Base-by-base conservation (phyloP, 1,284 basidiomycete genomes). In the Tranzscheliella williamsii region DNA sequence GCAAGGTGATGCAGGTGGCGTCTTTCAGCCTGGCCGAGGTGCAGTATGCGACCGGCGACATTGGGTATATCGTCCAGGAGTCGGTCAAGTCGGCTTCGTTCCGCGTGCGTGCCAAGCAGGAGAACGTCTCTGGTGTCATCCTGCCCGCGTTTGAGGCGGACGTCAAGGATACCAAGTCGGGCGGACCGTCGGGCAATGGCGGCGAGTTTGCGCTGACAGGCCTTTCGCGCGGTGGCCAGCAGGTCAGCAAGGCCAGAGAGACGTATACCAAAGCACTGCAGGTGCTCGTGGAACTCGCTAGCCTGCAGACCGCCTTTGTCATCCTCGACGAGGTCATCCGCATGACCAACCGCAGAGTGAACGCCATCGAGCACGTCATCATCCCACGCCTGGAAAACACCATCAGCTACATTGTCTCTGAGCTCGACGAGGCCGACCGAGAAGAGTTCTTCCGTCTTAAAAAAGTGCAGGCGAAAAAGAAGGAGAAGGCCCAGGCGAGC, bases 271-370 rank as follows among this genome's bases (percentile, higher is more conserved):
- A 98, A 78, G 95, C 95, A 0, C 86, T 98, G 20, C 91, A 94
- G 78, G 95, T 93, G 2, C 83, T 99, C 15, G 94, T 99, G 24
- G 95, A 99, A 78, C 84, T 99, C 33, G 95, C 95, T 2, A 96
- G 92, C 31, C 81, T 99, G 24, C 67, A 75, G 82, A 97, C 95
- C 0, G 95, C 95, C 5, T 99, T 99, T 81, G 94, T 90, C 45
- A 97, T 98, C 67, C 84, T 99, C 21, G 95, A 99, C 79, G 95
- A 98, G 80, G 95, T 98, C 54, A 99, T 99, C 76, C 87, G 91
- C 43, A 91, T 94, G 34, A 98, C 95, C 22, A 99, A 97, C 79
- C 87, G 95, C 35, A 86, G 95, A 63, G 95, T 99, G 24, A 99
- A 99, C 73, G 95, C 95, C 4, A 95, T 99, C 71, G 95, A 99